Evolutionary conservation across 148 eudicot genomes (phyloP).

Genomic region (Arbutus unedo): DNA sequence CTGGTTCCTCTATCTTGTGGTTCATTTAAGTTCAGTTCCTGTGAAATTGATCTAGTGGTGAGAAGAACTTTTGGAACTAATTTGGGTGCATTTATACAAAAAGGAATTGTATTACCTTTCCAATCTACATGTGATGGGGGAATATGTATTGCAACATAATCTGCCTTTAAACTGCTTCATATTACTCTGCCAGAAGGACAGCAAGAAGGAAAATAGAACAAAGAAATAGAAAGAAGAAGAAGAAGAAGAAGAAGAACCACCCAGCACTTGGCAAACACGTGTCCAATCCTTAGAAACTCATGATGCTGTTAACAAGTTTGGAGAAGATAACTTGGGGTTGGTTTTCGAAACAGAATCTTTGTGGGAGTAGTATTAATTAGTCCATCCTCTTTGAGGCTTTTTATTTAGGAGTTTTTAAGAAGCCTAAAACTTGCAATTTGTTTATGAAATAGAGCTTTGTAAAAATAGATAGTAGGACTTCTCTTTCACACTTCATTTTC

Average conservation of each 20-base stretch:
- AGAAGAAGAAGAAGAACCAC: neutral
- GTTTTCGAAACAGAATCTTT: neutral
- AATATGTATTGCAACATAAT: neutral
- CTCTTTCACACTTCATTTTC: neutral
- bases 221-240: no score
- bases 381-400: neutral
- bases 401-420: neutral
- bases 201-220: no score
- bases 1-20: slow-evolving; percentile 1
- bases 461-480: neutral
- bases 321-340: neutral
- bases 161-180: neutral
- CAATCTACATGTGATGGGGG: neutral
- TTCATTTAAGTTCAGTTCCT: neutral
- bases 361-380: neutral
- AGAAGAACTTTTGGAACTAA: neutral
- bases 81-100: neutral
- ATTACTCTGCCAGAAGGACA: neutral
- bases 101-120: neutral
- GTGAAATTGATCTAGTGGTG: slow-evolving; percentile 3
- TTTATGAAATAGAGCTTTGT: neutral
- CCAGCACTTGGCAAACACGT: neutral
- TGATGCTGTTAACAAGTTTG: neutral
- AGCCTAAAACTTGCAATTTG: neutral
- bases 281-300: neutral